Percentiles rank a stretch among this genome's conserved stretches.
Conservation (phyloP, 2,329 filamentous ascomycete species). For the Verticillium albo-atrum region DNA sequence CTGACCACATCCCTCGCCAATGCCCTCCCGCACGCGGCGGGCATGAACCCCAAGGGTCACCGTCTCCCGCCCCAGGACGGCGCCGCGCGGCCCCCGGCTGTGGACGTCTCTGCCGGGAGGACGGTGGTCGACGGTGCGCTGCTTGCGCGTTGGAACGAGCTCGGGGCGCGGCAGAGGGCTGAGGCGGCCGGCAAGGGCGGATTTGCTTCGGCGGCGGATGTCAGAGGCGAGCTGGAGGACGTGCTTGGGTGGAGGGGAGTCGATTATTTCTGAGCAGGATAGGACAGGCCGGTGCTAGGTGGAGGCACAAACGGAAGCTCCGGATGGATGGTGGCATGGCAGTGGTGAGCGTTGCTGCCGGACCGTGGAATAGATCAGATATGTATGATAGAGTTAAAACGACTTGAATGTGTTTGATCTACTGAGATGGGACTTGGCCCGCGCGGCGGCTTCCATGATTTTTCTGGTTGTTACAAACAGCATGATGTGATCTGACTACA, state of each 20-base stretch:
- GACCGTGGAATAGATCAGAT: too few relatives aligned
- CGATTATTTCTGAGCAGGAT: slow-evolving; percentile 39
- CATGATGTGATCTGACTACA: too few relatives aligned
- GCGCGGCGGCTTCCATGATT: too few relatives aligned
- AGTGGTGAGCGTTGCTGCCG: too few relatives aligned
- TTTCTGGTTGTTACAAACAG: too few relatives aligned
- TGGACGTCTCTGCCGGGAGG: slow-evolving; percentile 55
- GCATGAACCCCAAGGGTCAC: slow-evolving; percentile 79
- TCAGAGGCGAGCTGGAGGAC: slow-evolving; percentile 65
- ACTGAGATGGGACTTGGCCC: too few relatives aligned
- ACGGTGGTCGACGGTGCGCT: slow-evolving; percentile 77
- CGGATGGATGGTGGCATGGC: too few relatives aligned
- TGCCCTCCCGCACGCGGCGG: slow-evolving; percentile 70
- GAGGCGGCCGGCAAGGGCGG: slow-evolving; percentile 76
- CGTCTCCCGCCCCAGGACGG: slow-evolving; percentile 46
- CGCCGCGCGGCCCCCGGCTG: slow-evolving; percentile 43
- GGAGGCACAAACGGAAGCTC: too few relatives aligned
- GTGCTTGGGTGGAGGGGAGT: slow-evolving; percentile 61
- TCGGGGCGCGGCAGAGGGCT: slow-evolving; percentile 64
- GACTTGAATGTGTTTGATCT: too few relatives aligned
- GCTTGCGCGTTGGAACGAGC: slow-evolving; percentile 68
- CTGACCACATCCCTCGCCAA: slow-evolving; percentile 76
- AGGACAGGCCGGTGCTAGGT: too few relatives aligned
- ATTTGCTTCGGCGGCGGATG: slow-evolving; percentile 56
- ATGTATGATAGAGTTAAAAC: too few relatives aligned